phyloP scores from a whole-genome alignment of 2,329 filamentous ascomycete species.

The Trichophyton simii region DNA sequence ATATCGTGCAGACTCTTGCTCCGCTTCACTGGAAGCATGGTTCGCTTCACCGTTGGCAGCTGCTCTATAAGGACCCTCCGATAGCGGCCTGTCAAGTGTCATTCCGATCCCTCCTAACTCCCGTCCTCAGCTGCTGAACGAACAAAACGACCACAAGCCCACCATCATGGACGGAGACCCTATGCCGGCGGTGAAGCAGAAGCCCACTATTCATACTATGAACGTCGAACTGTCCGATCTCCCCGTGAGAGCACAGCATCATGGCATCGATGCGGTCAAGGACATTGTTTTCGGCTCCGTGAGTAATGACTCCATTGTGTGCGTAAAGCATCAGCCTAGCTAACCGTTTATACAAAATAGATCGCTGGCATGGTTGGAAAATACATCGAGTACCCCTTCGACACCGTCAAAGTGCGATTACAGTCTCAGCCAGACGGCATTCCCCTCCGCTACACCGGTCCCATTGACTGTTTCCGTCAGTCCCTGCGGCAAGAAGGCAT shows the following conservation, averaged over 20 bases:
- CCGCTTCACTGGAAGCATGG: slow-evolving; percentile 5
- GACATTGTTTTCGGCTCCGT: slow-evolving; percentile 83
- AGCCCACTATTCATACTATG: slow-evolving; percentile 22
- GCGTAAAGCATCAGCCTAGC: neutral
- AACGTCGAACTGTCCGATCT: slow-evolving; percentile 30
- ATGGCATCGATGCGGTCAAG: slow-evolving; percentile 59
- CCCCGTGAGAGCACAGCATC: slow-evolving; percentile 25
- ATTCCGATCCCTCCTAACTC: neutral
- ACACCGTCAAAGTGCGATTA: slow-evolving; percentile 93
- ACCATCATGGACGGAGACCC: slow-evolving; percentile 15
- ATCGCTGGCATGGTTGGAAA: slow-evolving; percentile 79
- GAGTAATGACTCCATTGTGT: slow-evolving; percentile 25
- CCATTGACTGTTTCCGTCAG: slow-evolving; percentile 85
- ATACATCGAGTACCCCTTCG: slow-evolving; percentile 96
- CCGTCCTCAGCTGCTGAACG: neutral
- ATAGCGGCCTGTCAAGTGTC: slow-evolving; percentile 13
- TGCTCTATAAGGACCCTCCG: slow-evolving; percentile 20
- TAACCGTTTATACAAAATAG: slow-evolving; percentile 31
- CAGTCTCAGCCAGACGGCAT: slow-evolving; percentile 86
- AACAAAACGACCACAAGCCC: neutral
- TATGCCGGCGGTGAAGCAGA: slow-evolving; percentile 21
- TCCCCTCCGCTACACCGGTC: slow-evolving; percentile 70
- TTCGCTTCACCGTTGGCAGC: neutral
- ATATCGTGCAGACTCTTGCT: neutral
- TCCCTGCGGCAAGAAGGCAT: slow-evolving; percentile 70